Evolutionary conservation across 2,329 filamentous ascomycete species (phyloP).

Genomic region (Arachnomyces sp.): DNA sequence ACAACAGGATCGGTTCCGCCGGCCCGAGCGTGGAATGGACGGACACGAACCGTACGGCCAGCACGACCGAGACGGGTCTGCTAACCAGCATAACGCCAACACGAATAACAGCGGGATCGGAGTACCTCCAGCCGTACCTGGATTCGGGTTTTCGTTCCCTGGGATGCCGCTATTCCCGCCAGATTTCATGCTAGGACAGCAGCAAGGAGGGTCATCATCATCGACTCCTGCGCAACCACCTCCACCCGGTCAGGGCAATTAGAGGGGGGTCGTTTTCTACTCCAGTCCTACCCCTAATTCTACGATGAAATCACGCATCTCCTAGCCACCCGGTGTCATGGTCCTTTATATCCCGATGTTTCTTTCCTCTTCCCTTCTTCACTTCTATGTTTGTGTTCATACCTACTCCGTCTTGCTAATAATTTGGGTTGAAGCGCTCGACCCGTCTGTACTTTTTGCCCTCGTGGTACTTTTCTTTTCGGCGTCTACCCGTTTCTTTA

Average conservation of each 20-base stretch:
- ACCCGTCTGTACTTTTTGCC: too few species aligned
- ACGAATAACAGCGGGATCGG: slow-evolving; percentile 32
- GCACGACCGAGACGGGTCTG: slow-evolving; percentile 27
- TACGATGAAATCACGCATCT: too few species aligned
- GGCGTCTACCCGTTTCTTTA: too few species aligned
- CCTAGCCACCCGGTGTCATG: too few species aligned
- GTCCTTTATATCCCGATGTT: too few species aligned
- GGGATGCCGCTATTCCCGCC: slow-evolving; percentile 42
- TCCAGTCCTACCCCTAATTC: slow-evolving; percentile 8
- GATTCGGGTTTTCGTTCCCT: slow-evolving; percentile 47
- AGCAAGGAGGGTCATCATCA: slow-evolving; percentile 5
- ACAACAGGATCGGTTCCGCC: slow-evolving; percentile 23
- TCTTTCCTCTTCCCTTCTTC: too few species aligned
- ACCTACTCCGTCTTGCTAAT: too few species aligned
- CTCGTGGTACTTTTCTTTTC: too few species aligned
- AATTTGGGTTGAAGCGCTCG: too few species aligned
- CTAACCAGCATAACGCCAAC: slow-evolving; percentile 13
- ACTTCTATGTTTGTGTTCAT: too few species aligned
- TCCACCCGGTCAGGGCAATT: slow-evolving; percentile 29
- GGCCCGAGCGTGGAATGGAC: slow-evolving; percentile 22
- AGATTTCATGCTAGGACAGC: slow-evolving; percentile 37
- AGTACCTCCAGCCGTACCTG: slow-evolving; percentile 46
- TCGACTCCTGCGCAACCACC: slow-evolving; percentile 26
- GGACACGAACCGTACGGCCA: slow-evolving; percentile 22
- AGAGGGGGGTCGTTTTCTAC: slow-evolving; percentile 4